Conservation (phyloP, 352 stramenopile genomes). For the Aphanomyces cochlioides region DNA sequence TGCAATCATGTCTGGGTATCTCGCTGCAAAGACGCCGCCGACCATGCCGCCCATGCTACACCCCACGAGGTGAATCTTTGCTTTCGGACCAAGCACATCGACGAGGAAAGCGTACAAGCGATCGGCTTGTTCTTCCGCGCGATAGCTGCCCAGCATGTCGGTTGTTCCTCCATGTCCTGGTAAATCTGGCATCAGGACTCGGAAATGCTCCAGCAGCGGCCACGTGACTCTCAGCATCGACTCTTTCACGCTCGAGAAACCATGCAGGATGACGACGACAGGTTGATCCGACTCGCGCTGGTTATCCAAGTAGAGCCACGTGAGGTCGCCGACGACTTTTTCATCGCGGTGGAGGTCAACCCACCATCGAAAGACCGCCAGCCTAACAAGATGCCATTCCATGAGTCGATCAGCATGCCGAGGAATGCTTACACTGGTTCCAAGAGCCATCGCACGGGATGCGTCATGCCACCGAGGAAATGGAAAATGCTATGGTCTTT, state of each 20-base stretch:
- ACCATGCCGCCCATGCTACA: conserved; percentile 80
- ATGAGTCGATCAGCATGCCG: not conserved
- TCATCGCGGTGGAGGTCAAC: conserved; percentile 50
- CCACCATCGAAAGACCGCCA: conserved; percentile 55
- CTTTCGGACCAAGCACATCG: conserved; percentile 43
- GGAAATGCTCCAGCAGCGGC: conserved; percentile 51
- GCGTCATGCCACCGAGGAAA: too few relatives aligned
- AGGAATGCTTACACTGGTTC: not conserved
- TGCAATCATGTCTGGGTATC: conserved; percentile 53
- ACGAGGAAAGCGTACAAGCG: conserved; percentile 60
- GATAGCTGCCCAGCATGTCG: conserved; percentile 46
- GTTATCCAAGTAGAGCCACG: conserved; percentile 67
- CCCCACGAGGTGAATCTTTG: conserved; percentile 64
- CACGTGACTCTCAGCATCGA: conserved; percentile 57
- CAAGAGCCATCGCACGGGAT: too few relatives aligned
- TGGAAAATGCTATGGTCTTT: too few relatives aligned
- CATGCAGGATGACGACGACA: conserved; percentile 62
- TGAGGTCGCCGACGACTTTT: conserved; percentile 48
- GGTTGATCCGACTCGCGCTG: conserved; percentile 43
- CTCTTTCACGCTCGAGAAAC: conserved; percentile 70
- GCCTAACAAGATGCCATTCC: conserved; percentile 35
- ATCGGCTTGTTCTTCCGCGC: conserved; percentile 49
- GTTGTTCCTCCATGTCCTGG: conserved; percentile 59
- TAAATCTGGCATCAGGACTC: conserved; percentile 64
- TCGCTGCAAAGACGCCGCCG: conserved; percentile 59